Conservation (phyloP, 148 eudicot species). For the Cornus controversa region DNA sequence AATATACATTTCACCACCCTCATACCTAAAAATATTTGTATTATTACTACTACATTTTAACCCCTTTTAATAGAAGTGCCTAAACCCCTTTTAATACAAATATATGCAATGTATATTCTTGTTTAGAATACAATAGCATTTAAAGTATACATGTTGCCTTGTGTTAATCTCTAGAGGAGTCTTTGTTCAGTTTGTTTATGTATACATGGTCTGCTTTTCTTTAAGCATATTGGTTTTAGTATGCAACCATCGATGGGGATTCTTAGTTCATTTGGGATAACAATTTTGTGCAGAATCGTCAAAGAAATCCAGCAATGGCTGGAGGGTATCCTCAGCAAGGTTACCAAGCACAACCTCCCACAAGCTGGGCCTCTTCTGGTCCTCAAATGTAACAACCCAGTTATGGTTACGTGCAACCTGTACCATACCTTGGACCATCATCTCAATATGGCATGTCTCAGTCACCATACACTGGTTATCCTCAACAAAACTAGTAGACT, state of each 20-base stretch:
- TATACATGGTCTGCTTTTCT: too few species aligned
- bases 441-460: too few species aligned
- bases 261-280: slow-evolving; percentile 48
- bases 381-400: slow-evolving; percentile 72
- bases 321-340: slow-evolving; percentile 92
- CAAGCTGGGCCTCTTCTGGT: too few species aligned
- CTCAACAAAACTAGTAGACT: slow-evolving; percentile 55
- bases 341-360: slow-evolving; percentile 78
- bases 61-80: too few species aligned
- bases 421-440: slow-evolving; percentile 74
- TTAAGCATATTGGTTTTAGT: too few species aligned
- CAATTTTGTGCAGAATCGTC: too few species aligned
- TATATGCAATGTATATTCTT: slow-evolving; percentile 28
- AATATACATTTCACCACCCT: too few species aligned
- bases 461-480: too few species aligned
- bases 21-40: too few species aligned
- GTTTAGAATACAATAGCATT: slow-evolving; percentile 20
- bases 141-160: slow-evolving; percentile 10
- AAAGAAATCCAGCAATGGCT: slow-evolving; percentile 62
- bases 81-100: slow-evolving; percentile 58
- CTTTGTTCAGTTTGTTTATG: background rate
- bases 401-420: slow-evolving; percentile 69
- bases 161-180: slow-evolving; percentile 18
- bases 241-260: background rate
- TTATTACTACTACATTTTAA: too few species aligned